Evolutionary conservation across 75 land plant genomes (phyloP).

Genomic region (Adiantum capillusveneris): DNA sequence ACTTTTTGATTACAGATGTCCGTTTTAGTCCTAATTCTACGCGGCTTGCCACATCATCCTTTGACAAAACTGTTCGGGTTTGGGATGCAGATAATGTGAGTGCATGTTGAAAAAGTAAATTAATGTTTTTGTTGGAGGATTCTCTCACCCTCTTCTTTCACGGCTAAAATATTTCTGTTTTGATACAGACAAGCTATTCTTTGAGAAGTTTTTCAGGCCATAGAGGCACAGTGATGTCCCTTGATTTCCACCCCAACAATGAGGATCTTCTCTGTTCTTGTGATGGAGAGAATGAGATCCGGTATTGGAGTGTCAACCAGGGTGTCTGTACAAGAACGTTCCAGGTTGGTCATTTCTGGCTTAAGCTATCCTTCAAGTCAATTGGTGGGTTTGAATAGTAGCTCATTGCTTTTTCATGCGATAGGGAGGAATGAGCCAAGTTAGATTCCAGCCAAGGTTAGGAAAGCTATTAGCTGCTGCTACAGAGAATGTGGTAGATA

Average conservation of each 20-base stretch:
- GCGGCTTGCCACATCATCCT: slow-evolving; percentile 88
- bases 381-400: background rate
- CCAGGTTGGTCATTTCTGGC: slow-evolving; percentile 42
- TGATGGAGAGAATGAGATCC: slow-evolving; percentile 79
- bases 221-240: slow-evolving; percentile 60
- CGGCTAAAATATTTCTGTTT: background rate
- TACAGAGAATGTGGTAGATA: slow-evolving; percentile 69
- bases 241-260: slow-evolving; percentile 77
- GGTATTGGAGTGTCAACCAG: slow-evolving; percentile 84
- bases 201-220: slow-evolving; percentile 78
- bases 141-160: no score
- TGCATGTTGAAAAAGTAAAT: no score
- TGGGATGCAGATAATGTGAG: slow-evolving; percentile 94
- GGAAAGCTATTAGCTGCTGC: slow-evolving; percentile 88
- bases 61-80: slow-evolving; percentile 80
- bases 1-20: slow-evolving; percentile 70
- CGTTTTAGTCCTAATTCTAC: slow-evolving; percentile 79
- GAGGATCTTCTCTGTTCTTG: slow-evolving; percentile 82
- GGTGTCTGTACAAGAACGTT: slow-evolving; percentile 56
- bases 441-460: slow-evolving; percentile 76
- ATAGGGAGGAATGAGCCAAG: slow-evolving; percentile 78
- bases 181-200: slow-evolving; percentile 62
- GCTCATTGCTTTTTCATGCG: background rate
- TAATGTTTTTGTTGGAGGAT: no score
- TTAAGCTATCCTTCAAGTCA: background rate